Base-by-base conservation (phyloP, 2,329 filamentous ascomycete genomes). In the Metarhizium album region DNA sequence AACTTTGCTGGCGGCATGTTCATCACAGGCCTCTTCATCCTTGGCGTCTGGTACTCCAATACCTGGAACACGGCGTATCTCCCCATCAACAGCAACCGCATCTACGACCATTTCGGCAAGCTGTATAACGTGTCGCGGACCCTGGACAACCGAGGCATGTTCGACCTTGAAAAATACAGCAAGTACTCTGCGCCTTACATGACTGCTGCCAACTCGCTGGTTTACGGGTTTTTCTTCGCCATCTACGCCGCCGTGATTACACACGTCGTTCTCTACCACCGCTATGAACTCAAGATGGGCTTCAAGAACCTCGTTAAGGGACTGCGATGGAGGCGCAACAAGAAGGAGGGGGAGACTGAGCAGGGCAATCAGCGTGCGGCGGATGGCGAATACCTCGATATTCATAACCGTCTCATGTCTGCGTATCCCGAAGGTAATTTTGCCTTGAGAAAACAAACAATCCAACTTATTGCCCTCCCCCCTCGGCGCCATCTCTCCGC, bases 361-460 rank as follows among this genome's bases (percentile, higher is more conserved):
- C 45, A 29, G 37, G 13, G 43, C 47, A 49, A 53, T 8, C 48
- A 59, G 0, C 37, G 46, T 20, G 38, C 37, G 8, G 22, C 20
- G 5, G 48, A 59, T 8, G 56, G 48, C 3, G 56, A 61, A 20
- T 53, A 59, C 4, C 27, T 57, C 1, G 70, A 73, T 53, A 61
- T 73, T 2, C 74, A 77, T 58, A 70, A 69, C 51, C 66, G 70
- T 2, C 65, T 76, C 20, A 77, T 78, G 73, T 59, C 61, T 11
- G 57, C 57, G 1, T 77, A 78, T 54, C 64, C 63, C 3, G 72
- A 75, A 56, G 52, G 52, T 52, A 38, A n/a, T 20, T 22, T n/a
- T n/a, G n/a, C 3, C 29, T n/a, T 22, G n/a, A n/a, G n/a, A n/a
- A n/a, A n/a, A n/a, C n/a, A n/a, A n/a, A n/a, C n/a, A n/a, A n/a